These are phyloP conservation scores for Geotrichum fermentans DNA, from an alignment of 1,139 yeast genomes.

Conservation along the genomic window DNA sequence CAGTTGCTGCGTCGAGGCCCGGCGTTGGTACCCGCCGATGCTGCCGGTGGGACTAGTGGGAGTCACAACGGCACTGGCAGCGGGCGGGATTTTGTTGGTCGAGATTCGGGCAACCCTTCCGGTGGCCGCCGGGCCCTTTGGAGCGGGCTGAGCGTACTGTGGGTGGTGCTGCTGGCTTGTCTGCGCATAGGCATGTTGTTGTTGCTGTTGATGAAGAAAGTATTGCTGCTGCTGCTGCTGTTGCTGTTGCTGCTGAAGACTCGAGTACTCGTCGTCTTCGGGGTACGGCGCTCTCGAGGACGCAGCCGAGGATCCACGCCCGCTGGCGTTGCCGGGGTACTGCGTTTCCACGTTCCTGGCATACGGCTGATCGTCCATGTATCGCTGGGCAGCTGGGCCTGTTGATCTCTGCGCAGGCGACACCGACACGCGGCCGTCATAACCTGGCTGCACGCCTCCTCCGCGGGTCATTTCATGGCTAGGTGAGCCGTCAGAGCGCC, in stretches of 20 bases:
- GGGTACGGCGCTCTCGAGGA: not conserved
- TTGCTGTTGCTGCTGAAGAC: not conserved
- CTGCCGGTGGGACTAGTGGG: constrained; percentile 18
- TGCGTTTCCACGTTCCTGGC: not conserved
- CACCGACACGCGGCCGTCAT: not conserved
- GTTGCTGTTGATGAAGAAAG: not conserved
- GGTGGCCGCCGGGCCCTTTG: not conserved
- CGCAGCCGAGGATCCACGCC: not conserved
- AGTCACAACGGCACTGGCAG: constrained; percentile 23
- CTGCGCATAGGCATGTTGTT: not conserved
- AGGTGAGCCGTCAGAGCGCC: no score
- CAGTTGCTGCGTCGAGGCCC: no score
- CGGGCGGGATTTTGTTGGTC: constrained; percentile 29
- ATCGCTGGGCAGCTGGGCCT: not conserved
- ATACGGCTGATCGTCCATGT: not conserved
- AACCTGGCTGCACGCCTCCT: not conserved
- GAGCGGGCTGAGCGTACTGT: not conserved
- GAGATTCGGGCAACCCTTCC: constrained; percentile 22
- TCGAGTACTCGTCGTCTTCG: not conserved
- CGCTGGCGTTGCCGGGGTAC: not conserved
- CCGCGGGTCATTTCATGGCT: not conserved
- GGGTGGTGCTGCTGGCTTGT: not conserved
- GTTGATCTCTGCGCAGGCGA: not conserved
- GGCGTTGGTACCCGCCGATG: no score
- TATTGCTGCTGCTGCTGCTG: not conserved